Percentiles rank a stretch among this genome's conserved stretches.
These are phyloP conservation scores for Monilinia fructigena DNA, from an alignment of 2,329 filamentous ascomycete genomes.

Conservation along the genomic window DNA sequence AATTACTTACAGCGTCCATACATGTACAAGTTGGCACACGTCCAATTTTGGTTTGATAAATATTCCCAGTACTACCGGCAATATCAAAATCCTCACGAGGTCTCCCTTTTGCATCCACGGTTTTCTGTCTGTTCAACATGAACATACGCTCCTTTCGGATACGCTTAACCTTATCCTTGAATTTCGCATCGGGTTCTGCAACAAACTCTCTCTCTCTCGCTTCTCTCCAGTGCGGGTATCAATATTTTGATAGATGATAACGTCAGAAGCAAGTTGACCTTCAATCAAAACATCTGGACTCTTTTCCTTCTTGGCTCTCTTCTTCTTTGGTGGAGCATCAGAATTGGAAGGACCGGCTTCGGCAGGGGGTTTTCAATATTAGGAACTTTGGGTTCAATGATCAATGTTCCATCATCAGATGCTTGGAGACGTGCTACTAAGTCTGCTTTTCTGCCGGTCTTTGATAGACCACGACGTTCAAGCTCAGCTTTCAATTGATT, in stretches of 20 bases:
- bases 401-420: constrained; percentile 34
- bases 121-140: constrained; percentile 28
- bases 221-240: constrained; percentile 24
- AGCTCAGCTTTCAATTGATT: constrained; percentile 72
- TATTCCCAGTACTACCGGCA: constrained; percentile 31
- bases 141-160: constrained; percentile 31
- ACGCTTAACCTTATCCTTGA: constrained; percentile 28
- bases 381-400: not conserved
- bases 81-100: constrained; percentile 28
- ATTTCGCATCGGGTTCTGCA: constrained; percentile 25
- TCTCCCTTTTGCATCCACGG: constrained; percentile 21
- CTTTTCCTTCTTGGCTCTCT: constrained; percentile 19
- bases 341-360: constrained; percentile 8
- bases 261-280: constrained; percentile 24
- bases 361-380: not conserved
- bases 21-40: constrained; percentile 26
- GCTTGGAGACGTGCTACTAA: constrained; percentile 62
- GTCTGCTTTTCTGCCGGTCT: constrained; percentile 67
- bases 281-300: constrained; percentile 24
- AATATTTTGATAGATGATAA: constrained; percentile 15
- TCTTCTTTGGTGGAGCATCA: constrained; percentile 20
- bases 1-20: constrained; percentile 30
- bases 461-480: constrained; percentile 63
- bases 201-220: constrained; percentile 27
- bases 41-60: constrained; percentile 28